Base-by-base conservation (phyloP, 2,329 filamentous ascomycete genomes). In the Albophoma yamanashiensis region DNA sequence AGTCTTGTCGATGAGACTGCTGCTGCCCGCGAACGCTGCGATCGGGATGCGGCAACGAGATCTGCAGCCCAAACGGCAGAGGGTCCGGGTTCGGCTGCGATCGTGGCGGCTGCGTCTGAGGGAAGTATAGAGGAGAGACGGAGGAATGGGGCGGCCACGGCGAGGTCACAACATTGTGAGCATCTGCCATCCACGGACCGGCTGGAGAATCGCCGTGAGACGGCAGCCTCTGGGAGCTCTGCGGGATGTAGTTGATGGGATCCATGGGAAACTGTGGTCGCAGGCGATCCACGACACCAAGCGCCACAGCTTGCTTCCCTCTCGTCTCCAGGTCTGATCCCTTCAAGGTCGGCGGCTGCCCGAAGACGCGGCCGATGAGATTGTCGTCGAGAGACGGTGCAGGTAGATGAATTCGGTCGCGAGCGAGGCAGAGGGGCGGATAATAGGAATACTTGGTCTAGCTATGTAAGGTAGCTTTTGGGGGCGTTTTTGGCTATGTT, bases 191-290 rank as follows among this genome's bases (percentile, higher is more conserved):
- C 62, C 60, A 63, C 12, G 56, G 42, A 27, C 43, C 58, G 27
- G 63, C 58, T 42, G 56, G 40, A 15, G 55, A 9, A 8, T 60
- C 58, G n/a, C 38, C 27, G 15, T 58, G 62, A 47, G 61, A 53
- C 11, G 59, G 43, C 25, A 58, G 50, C 50, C 60, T 56, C 55
- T 60, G 56, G 14, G 67, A 56, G 55, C 62, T 61, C 53, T 71
- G 70, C 67, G 70, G 66, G 57, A 67, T 57, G 58, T 69, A 72
- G 57, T 74, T 69, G 69, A 73, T 71, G 42, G 67, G 66, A 57
- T 74, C 71, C 67, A 73, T 67, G 55, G 58, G 40, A 43, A 57
- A 40, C 8, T 27, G 22, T 34, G 36, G 36, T 53, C 56, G 56
- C 61, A 36, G 38, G 25, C n/a, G 50, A n/a, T 34, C 47, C 27